Evolutionary conservation across 257 asterid species (phyloP), one percentile per base, ranked within the genome.

Genomic region (Nicotiana sylvestris): DNA sequence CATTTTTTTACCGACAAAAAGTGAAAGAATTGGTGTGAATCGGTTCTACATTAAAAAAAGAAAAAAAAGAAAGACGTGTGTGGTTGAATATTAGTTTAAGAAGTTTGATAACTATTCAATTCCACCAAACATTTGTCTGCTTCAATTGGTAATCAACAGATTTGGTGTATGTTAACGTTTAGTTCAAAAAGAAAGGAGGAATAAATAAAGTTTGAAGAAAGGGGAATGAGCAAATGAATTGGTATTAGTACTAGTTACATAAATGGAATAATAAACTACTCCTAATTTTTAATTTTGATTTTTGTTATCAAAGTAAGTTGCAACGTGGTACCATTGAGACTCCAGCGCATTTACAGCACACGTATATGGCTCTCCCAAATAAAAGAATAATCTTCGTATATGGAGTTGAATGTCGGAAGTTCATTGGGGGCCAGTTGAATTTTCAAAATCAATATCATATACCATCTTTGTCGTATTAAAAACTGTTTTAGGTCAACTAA

Each of bases 291-390:
- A 72, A 25, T 72, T 25, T 25, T 46, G 6, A 13, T 25, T 21
- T 43, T 25, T 46, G 21, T 51, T 30, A 51, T 13, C 64, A 76
- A 27, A 76, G 64, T 76, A 76, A 76, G 43, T 27, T 15, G 80
- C 53, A 76, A 51, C 29, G 80, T 51, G 80, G 9, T 51, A 15
- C 11, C 64, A 15, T 15, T 27, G 35, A 27, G 46, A 3, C 0
- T 76, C 64, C 80, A 76, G 64, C 43, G 46, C 10, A 51, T 27
- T 76, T 76, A 76, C 80, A 76, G 64, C 46, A n/a, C 16, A 49
- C 29, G 80, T 15, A 27, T 27, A 4, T 74, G 64, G 29, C 64
- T 74, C 49, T 53, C 13, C 58, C 6, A 21, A 12, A 70, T 39
- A 5, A 39, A 10, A 10, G 37, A 72, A 21, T 25, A 21, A 25